These are phyloP conservation scores for Metschnikowia lochheadii DNA, from an alignment of 805 yeast species.

Conservation along the genomic window DNA sequence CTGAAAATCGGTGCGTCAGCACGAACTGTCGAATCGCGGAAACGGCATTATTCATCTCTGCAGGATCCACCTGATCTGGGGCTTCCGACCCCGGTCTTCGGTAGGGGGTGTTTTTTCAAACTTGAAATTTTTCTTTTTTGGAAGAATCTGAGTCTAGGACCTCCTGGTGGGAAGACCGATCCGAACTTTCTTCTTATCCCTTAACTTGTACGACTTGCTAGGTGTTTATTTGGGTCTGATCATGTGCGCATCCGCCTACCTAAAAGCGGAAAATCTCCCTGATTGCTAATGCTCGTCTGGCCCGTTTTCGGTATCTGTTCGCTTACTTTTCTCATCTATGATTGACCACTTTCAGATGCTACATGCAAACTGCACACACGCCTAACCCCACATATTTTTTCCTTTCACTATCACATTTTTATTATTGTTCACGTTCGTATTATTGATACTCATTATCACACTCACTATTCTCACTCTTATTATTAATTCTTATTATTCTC, in stretches of 20 bases:
- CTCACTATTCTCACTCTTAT: too few relatives aligned
- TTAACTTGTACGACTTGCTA: too few relatives aligned
- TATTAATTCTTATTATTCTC: too few relatives aligned
- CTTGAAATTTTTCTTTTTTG: too few relatives aligned
- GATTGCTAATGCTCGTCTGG: background rate
- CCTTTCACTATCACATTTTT: too few relatives aligned
- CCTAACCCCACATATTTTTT: background rate
- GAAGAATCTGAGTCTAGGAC: too few relatives aligned
- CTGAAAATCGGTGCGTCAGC: conserved; percentile 1
- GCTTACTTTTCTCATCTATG: conserved; percentile 1
- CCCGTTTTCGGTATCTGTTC: conserved; percentile 5
- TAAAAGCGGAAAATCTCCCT: background rate
- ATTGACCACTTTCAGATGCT: background rate
- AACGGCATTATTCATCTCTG: conserved; percentile 15
- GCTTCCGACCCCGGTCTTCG: conserved; percentile 2
- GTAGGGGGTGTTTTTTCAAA: too few relatives aligned
- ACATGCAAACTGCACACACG: background rate
- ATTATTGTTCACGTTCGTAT: too few relatives aligned
- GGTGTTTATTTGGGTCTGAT: background rate
- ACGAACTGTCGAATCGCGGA: conserved; percentile 10
- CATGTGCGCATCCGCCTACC: conserved; percentile 1
- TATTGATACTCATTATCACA: too few relatives aligned
- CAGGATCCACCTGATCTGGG: conserved; percentile 8
- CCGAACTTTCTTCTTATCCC: too few relatives aligned
- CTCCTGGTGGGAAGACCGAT: too few relatives aligned